phyloP scores from a whole-genome alignment of 2,329 filamentous ascomycete genomes.

The Hyphodiscus sp. region DNA sequence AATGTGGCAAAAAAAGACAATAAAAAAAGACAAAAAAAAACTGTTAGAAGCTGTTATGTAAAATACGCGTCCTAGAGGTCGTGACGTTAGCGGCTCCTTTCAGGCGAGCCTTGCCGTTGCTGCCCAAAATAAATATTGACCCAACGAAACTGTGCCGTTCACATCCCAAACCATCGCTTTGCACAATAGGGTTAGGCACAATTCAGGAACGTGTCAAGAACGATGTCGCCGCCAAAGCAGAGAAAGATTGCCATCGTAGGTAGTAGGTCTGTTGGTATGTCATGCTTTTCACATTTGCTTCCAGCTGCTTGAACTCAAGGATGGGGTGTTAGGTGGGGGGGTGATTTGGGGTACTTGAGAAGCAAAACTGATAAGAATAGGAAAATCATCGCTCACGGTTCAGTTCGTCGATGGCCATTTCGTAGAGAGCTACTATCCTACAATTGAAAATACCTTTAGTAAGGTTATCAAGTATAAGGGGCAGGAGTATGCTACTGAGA shows the following conservation, averaged over 20 bases:
- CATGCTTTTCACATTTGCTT: neutral
- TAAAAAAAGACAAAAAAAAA: neutral
- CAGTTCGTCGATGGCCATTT: conserved; percentile 98
- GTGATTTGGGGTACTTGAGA: neutral
- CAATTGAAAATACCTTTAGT: conserved; percentile 98
- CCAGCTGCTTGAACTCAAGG: neutral
- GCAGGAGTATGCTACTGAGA: conserved; percentile 91
- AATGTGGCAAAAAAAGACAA: too few species aligned
- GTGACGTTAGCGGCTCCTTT: neutral
- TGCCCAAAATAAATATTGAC: neutral
- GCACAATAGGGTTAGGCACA: too few species aligned
- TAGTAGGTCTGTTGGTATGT: conserved; percentile 81
- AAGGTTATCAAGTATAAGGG: conserved; percentile 90
- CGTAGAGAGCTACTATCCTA: conserved; percentile 98
- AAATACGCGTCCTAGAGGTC: neutral
- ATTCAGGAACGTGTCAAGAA: conserved; percentile 17
- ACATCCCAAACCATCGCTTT: neutral
- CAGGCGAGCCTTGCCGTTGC: neutral
- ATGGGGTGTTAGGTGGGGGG: neutral
- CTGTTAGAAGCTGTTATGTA: neutral
- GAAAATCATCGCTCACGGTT: conserved; percentile 95
- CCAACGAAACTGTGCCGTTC: neutral
- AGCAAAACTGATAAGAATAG: conserved; percentile 39
- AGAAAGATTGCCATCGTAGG: conserved; percentile 94
- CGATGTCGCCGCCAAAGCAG: conserved; percentile 56